Evolutionary conservation across 1,284 basidiomycete species (phyloP).

Genomic region (Pseudomicrostroma phylloplanum): DNA sequence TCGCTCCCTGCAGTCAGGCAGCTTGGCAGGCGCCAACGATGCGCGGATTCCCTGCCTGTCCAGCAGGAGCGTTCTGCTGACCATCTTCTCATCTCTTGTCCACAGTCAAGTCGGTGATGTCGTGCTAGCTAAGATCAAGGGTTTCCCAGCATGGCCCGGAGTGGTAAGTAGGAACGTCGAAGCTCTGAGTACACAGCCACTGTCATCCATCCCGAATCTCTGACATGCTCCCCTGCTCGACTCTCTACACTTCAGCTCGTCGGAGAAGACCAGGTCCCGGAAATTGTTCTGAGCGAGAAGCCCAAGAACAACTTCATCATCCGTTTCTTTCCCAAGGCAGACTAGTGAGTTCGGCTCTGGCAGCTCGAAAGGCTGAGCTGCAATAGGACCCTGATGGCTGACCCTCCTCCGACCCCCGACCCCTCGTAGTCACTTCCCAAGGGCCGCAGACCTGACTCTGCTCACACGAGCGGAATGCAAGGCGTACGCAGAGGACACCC

Average conservation of each 20-base stretch:
- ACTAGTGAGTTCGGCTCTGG: slow-evolving; percentile 1
- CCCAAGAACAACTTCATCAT: slow-evolving; percentile 8
- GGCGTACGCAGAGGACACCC: slow-evolving; percentile 3
- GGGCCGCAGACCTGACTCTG: not conserved
- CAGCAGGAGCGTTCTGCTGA: not conserved
- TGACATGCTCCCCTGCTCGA: not conserved
- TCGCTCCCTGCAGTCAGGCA: too few relatives aligned
- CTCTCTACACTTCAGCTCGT: not conserved
- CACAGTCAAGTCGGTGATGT: slow-evolving; percentile 6
- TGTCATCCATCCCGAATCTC: not conserved
- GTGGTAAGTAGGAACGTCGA: not conserved
- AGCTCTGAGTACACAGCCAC: not conserved
- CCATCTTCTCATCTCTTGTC: not conserved
- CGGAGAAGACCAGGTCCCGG: slow-evolving; percentile 1
- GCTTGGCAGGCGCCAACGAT: too few relatives aligned
- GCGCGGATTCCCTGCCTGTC: too few relatives aligned
- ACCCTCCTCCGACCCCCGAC: not conserved
- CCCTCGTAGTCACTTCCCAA: not conserved
- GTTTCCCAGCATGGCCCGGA: slow-evolving; percentile 3
- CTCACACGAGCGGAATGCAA: slow-evolving; percentile 1
- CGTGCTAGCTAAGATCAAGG: slow-evolving; percentile 7
- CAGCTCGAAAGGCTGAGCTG: not conserved
- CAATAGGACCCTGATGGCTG: not conserved
- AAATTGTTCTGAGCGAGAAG: not conserved
- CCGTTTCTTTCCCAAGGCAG: slow-evolving; percentile 8